A percentile compares a stretch with the other conserved stretches of the same genome.
Evolutionary conservation across 306 rosid genomes (phyloP).

Genomic region (Gastrolobium bilobum): DNA sequence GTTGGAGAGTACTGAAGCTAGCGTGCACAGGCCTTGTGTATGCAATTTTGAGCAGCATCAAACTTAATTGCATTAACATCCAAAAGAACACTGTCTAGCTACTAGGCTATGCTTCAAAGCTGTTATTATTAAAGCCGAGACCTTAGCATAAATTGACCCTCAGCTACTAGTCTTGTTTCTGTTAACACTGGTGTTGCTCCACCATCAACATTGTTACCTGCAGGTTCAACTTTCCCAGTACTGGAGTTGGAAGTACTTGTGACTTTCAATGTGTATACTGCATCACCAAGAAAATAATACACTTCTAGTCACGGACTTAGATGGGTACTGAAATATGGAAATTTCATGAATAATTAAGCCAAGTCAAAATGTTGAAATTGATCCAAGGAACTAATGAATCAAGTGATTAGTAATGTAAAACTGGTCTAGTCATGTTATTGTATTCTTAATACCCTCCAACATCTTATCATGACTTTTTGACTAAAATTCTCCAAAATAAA

Average conservation of each 20-base stretch:
- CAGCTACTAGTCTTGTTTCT: slow-evolving; percentile 41
- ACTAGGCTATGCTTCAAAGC: not conserved
- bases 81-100: not conserved
- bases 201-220: slow-evolving; percentile 31
- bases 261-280: slow-evolving; percentile 46
- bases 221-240: slow-evolving; percentile 20
- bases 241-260: slow-evolving; percentile 16
- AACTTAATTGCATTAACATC: not conserved
- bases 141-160: slow-evolving; percentile 35
- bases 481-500: not conserved
- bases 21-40: not conserved
- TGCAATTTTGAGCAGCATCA: not conserved
- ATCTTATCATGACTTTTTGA: not conserved
- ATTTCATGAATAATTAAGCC: not conserved
- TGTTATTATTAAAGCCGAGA: slow-evolving; percentile 27
- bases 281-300: not conserved
- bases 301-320: not conserved
- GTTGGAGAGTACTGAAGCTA: not conserved
- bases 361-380: not conserved
- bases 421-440: not conserved
- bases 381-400: not conserved
- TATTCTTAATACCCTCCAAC: not conserved
- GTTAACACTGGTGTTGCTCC: slow-evolving; percentile 37
- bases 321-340: not conserved
- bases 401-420: not conserved